A percentile compares a stretch with the other conserved stretches of the same genome.
Conservation (phyloP, 352 stramenopile species). For the Globisporangium nunn region DNA sequence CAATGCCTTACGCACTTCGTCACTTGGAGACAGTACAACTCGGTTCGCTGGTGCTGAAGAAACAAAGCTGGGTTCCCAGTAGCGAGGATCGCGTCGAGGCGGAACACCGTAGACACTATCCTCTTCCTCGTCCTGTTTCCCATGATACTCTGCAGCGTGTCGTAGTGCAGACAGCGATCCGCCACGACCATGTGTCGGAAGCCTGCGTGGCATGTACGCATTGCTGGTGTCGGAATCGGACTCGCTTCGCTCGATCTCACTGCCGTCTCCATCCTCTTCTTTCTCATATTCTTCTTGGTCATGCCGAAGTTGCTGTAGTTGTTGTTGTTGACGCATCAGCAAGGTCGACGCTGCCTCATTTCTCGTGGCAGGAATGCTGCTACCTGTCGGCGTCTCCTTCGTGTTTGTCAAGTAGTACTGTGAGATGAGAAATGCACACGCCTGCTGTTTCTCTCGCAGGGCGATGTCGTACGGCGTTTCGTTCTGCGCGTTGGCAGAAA, state of each 20-base stretch:
- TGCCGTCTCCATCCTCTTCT: conserved; percentile 16
- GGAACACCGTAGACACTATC: neutral
- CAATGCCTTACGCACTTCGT: conserved; percentile 46
- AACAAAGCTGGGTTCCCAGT: neutral
- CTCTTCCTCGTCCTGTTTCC: neutral
- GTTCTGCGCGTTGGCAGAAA: conserved; percentile 44
- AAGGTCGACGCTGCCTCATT: conserved; percentile 47
- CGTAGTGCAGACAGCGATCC: no score
- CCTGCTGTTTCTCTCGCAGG: conserved; percentile 36
- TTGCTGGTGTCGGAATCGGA: conserved; percentile 10
- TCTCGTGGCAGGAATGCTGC: conserved; percentile 16
- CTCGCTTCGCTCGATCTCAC: conserved; percentile 10
- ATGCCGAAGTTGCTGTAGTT: conserved; percentile 5
- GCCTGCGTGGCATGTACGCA: conserved; percentile 2
- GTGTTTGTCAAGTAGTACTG: conserved; percentile 44
- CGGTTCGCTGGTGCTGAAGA: conserved; percentile 7
- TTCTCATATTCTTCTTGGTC: conserved; percentile 15
- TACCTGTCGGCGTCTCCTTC: conserved; percentile 10
- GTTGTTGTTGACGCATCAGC: conserved; percentile 19
- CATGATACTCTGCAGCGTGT: neutral
- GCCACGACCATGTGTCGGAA: neutral
- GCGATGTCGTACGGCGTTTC: conserved; percentile 68
- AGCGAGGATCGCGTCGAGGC: neutral
- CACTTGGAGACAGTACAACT: conserved; percentile 38
- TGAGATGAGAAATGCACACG: conserved; percentile 42